Percentiles rank a stretch among this genome's conserved stretches.
These are phyloP conservation scores for Scheffersomyces illinoinensis DNA, from an alignment of 1,139 yeast species.

Conservation along the genomic window DNA sequence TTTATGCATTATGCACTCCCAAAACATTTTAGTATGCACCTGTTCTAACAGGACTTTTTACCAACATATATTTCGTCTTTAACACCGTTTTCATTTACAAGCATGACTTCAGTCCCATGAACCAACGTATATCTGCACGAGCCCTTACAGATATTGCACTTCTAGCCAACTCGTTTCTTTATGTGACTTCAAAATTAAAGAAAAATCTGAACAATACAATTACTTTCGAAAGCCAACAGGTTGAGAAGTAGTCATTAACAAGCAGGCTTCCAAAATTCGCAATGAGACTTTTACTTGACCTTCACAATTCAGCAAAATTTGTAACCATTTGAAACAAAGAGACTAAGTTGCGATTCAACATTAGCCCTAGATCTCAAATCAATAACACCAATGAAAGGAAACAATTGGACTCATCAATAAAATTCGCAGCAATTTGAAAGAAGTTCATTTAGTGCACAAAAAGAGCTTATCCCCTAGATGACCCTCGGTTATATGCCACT, in stretches of 20 bases:
- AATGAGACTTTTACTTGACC: neutral
- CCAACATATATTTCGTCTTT: neutral
- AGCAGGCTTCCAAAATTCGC: neutral
- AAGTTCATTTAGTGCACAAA: neutral
- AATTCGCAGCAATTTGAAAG: neutral
- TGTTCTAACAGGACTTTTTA: neutral
- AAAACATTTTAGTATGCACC: neutral
- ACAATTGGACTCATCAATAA: neutral
- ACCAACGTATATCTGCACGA: neutral
- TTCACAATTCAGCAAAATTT: neutral
- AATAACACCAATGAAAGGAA: too few species aligned
- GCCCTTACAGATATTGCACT: neutral
- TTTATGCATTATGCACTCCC: neutral
- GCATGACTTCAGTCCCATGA: neutral
- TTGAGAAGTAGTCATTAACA: neutral
- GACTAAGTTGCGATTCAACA: neutral
- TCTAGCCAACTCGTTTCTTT: neutral
- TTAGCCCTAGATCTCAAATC: too few species aligned
- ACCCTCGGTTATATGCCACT: neutral
- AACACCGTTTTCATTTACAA: neutral
- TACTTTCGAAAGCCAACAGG: too few species aligned
- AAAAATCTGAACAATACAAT: too few species aligned
- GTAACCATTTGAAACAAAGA: neutral
- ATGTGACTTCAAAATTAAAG: too few species aligned
- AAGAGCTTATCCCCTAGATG: neutral